A percentile compares a stretch with the other conserved stretches of the same genome.
Evolutionary conservation across 306 rosid species (phyloP).

Genomic region (Castanea crenata): DNA sequence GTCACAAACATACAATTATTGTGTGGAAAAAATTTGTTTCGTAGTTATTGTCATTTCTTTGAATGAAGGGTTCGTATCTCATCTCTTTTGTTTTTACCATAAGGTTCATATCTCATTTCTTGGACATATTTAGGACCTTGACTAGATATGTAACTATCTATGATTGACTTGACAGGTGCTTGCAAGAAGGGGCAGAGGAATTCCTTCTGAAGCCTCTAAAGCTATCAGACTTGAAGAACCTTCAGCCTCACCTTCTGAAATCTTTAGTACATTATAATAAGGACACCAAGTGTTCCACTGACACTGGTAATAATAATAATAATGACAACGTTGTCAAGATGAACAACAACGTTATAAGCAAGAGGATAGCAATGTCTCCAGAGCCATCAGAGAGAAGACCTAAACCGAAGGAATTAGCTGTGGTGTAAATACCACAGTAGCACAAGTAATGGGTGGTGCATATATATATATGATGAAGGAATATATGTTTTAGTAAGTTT

Average conservation of each 20-base stretch:
- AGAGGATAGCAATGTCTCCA: conserved; percentile 60
- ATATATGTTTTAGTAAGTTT: not conserved
- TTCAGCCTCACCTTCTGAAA: conserved; percentile 60
- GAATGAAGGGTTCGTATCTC: not conserved
- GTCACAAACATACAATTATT: no score
- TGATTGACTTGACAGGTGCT: conserved; percentile 52
- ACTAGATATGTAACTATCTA: not conserved
- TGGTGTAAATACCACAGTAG: conserved; percentile 17
- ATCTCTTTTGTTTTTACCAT: no score
- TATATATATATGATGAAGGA: not conserved
- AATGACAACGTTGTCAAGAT: not conserved
- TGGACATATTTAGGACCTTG: not conserved
- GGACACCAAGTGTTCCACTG: not conserved
- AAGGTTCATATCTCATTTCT: not conserved
- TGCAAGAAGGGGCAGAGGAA: conserved; percentile 93
- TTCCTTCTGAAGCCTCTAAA: conserved; percentile 90
- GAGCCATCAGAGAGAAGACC: conserved; percentile 65
- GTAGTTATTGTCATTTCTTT: not conserved
- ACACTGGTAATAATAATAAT: not conserved
- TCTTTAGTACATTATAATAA: conserved; percentile 33
- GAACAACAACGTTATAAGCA: conserved; percentile 28
- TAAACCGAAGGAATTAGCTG: conserved; percentile 50
- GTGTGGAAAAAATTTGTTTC: no score
- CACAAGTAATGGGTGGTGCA: not conserved
- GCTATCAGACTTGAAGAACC: conserved; percentile 76